These are phyloP conservation scores for Globisporangium solare DNA, from an alignment of 352 stramenopile genomes.

Conservation along the genomic window DNA sequence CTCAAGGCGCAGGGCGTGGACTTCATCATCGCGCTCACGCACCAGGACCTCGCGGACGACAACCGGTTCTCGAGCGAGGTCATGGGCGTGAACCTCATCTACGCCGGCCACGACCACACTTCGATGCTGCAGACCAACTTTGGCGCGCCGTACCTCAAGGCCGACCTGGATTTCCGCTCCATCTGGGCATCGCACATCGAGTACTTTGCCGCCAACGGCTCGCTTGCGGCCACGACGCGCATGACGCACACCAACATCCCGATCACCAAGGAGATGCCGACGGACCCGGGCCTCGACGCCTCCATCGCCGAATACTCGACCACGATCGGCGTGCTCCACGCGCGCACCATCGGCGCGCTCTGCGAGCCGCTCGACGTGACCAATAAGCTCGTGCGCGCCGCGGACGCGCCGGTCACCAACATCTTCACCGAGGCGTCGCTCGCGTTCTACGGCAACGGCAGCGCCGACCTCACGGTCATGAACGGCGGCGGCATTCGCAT, in stretches of 20 bases:
- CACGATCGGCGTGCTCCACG: no score
- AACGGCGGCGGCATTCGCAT: background rate
- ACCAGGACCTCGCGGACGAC: conserved; percentile 22
- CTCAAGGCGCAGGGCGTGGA: conserved; percentile 17
- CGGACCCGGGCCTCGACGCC: no score
- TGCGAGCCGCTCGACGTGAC: no score
- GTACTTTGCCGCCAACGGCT: conserved; percentile 13
- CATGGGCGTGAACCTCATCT: conserved; percentile 17
- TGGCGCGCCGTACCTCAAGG: conserved; percentile 24
- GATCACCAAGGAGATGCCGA: no score
- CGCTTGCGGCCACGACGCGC: conserved; percentile 8
- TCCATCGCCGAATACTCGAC: no score
- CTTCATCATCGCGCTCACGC: conserved; percentile 25
- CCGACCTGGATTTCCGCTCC: conserved; percentile 23
- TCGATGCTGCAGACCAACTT: conserved; percentile 24
- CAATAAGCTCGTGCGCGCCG: no score
- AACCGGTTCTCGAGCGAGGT: conserved; percentile 17
- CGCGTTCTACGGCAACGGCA: no score
- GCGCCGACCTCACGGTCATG: no score
- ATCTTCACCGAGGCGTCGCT: no score
- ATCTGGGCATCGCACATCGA: conserved; percentile 23
- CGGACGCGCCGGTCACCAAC: no score
- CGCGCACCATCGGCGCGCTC: no score
- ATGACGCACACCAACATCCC: no score
- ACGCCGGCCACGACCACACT: conserved; percentile 25